Base-by-base conservation (phyloP, 2,329 filamentous ascomycete genomes). In the Trichoderma cornu-damae region DNA sequence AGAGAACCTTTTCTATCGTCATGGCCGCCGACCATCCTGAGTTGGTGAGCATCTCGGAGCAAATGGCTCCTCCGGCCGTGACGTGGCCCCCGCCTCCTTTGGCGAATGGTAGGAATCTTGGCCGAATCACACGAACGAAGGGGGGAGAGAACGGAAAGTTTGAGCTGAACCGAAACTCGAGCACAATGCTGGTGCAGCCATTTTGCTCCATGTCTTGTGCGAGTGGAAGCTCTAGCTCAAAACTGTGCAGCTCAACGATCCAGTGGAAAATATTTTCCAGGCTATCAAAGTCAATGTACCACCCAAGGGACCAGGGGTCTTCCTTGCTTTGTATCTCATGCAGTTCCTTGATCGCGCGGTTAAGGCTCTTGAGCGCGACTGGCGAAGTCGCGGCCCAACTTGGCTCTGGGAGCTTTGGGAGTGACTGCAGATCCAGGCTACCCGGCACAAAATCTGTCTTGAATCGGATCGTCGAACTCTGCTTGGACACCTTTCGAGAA, bases 231-330 rank as follows among this genome's bases (percentile, higher is more conserved):
- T 73, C 69, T 0, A 74, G 62, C 22, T 90, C 86, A 65, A 96
- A 96, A 42, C 86, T 89, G 69, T 96, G 92, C 1, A 96, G 75
- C 69, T 96, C 89, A 5, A 95, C 85, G 59, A 96, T 90, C 91
- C 91, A 96, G 66, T 95, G 90, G 66, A 94, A 96, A 61, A 91
- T 78, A 65, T 92, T 95, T 20, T 75, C 80, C 35, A 92, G 75
- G 49, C 82, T 80, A 5, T 76, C 73, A 47, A 79, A 77, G 65
- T 95, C 82, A 56, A 96, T 85, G 66, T 90, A 90, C 90, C 91
- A 96, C 14, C 92, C 92, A 0, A 95, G 79, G 59, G 87, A 81
- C 59, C 86, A 79, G 1, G 82, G 68, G 0, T 83, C 79, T 1
- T 79, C 83, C 6, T 69, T 74, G 1, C 80, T 70, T 67, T 96